Conservation (phyloP, 148 eudicot species). For the Talinum fruticosum region DNA sequence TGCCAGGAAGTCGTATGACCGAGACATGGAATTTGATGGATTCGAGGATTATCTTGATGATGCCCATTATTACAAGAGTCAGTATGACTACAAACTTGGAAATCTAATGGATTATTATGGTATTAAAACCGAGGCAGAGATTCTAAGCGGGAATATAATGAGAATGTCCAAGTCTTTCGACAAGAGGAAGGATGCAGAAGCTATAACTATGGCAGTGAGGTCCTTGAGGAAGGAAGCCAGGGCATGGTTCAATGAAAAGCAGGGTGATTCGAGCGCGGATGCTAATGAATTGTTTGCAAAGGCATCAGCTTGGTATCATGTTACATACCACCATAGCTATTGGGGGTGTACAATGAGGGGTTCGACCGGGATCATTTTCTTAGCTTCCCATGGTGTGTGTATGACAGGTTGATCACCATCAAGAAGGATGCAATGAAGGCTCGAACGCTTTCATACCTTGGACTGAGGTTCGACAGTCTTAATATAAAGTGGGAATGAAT, state of each 20-base stretch:
- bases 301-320: constrained; percentile 74
- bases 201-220: constrained; percentile 37
- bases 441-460: constrained; percentile 20
- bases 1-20: constrained; percentile 32
- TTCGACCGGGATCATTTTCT: constrained; percentile 44
- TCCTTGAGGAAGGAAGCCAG: constrained; percentile 45
- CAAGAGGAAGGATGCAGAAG: constrained; percentile 43
- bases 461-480: constrained; percentile 18
- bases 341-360: constrained; percentile 41
- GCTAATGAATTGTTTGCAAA: constrained; percentile 33
- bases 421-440: constrained; percentile 36
- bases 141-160: constrained; percentile 45
- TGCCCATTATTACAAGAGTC: constrained; percentile 35
- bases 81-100: constrained; percentile 43
- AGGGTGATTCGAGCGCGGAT: constrained; percentile 1
- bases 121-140: constrained; percentile 46
- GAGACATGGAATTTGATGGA: constrained; percentile 42
- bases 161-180: constrained; percentile 40
- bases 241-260: constrained; percentile 32
- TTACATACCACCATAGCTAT: constrained; percentile 47
- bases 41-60: constrained; percentile 36
- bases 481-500: constrained; percentile 14
- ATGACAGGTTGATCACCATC: constrained; percentile 42
- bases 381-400: constrained; percentile 65
- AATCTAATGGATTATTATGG: constrained; percentile 48